phyloP scores from a whole-genome alignment of 2,329 filamentous ascomycete species.

The Thelonectria blattea region DNA sequence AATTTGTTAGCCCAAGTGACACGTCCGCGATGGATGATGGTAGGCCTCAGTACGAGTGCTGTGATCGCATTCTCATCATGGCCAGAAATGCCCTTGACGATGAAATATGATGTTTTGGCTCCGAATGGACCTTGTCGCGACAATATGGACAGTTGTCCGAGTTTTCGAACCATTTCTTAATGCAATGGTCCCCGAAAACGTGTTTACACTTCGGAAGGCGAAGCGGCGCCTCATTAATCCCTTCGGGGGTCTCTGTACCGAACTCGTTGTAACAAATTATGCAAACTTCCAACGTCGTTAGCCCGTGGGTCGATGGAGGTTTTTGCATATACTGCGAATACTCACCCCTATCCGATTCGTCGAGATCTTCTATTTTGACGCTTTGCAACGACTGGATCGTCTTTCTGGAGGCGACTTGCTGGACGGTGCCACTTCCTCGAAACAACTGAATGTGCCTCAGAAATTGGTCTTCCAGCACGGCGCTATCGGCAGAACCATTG shows the following conservation, averaged over 20 bases:
- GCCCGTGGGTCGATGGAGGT: background rate
- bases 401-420: constrained; percentile 54
- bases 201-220: constrained; percentile 68
- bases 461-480: constrained; percentile 36
- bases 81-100: constrained; percentile 40
- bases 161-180: constrained; percentile 69
- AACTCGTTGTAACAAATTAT: constrained; percentile 71
- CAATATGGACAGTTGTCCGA: constrained; percentile 70
- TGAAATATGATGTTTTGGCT: constrained; percentile 40
- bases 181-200: constrained; percentile 68
- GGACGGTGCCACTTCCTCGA: constrained; percentile 50
- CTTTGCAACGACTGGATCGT: constrained; percentile 55
- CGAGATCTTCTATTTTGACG: constrained; percentile 52
- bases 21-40: background rate
- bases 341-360: constrained; percentile 57
- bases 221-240: constrained; percentile 61
- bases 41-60: constrained; percentile 28
- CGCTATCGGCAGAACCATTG: constrained; percentile 19
- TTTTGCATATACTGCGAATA: background rate
- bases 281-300: constrained; percentile 52
- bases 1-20: constrained; percentile 16
- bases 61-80: constrained; percentile 39
- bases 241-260: constrained; percentile 62
- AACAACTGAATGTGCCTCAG: constrained; percentile 53
- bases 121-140: constrained; percentile 64